Evolutionary conservation across 257 asterid species (phyloP).

Genomic region (Anisodus tanguticus): DNA sequence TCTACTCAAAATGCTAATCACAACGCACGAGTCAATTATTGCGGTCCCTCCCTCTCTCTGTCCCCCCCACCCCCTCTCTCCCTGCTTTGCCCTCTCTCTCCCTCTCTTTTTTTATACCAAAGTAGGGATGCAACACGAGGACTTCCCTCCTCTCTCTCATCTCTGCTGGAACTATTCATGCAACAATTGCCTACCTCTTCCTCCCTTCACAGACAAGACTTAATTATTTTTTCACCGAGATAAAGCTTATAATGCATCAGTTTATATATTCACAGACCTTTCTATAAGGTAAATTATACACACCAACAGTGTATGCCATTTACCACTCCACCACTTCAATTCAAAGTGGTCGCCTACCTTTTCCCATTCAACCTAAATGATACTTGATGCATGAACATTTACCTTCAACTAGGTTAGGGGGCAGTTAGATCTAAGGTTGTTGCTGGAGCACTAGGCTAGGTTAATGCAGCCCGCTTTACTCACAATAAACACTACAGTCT

Average conservation of each 20-base stretch:
- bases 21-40: background rate
- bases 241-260: background rate
- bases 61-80: background rate
- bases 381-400: background rate
- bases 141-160: background rate
- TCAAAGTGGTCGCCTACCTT: background rate
- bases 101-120: background rate
- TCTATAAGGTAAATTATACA: background rate
- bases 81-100: background rate
- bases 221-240: background rate
- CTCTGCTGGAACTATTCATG: background rate
- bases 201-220: background rate
- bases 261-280: slow-evolving; percentile 16
- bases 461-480: background rate
- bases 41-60: background rate
- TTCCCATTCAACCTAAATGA: background rate
- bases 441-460: background rate
- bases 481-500: background rate
- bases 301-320: background rate
- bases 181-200: background rate
- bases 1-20: background rate
- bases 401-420: background rate
- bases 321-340: slow-evolving; percentile 4
- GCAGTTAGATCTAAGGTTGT: background rate
- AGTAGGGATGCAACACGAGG: no score